A percentile compares a stretch with the other conserved stretches of the same genome.
Evolutionary conservation across 129 eudicot genomes (phyloP).

Genomic region (Flaveria linearis): DNA sequence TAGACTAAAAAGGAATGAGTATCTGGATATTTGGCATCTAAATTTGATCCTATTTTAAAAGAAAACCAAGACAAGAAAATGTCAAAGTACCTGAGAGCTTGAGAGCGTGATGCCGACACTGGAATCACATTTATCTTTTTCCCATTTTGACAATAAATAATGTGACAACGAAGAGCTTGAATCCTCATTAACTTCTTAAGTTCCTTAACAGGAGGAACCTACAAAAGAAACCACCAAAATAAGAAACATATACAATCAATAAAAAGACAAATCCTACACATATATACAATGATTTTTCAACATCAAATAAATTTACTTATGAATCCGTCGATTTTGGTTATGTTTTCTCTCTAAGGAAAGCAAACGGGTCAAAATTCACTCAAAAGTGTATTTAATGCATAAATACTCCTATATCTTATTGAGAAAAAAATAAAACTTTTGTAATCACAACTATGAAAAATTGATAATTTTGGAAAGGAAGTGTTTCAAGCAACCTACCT

Average conservation of each 20-base stretch:
- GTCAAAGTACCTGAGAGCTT: slow-evolving; percentile 76
- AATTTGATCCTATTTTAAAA: not conserved
- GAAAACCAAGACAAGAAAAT: not conserved
- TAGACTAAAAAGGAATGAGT: not conserved
- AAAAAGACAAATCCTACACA: slow-evolving; percentile 1
- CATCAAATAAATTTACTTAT: not conserved
- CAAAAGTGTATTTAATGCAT: not conserved
- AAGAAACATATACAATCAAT: not conserved
- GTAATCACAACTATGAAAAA: not conserved
- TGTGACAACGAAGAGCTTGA: slow-evolving; percentile 96
- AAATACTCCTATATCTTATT: not conserved
- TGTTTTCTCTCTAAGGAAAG: not conserved
- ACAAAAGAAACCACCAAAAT: slow-evolving; percentile 32
- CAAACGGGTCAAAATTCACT: not conserved
- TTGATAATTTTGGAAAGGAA: not conserved
- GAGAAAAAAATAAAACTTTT: not conserved
- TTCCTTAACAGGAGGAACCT: slow-evolving; percentile 94
- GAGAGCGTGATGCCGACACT: slow-evolving; percentile 91
- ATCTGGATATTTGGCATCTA: not conserved
- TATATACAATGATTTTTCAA: not conserved
- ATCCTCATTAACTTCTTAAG: slow-evolving; percentile 85
- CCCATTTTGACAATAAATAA: slow-evolving; percentile 83
- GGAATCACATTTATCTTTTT: slow-evolving; percentile 87
- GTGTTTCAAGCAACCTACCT: not conserved
- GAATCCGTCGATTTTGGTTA: not conserved